Evolutionary conservation across 768 basidiomycete genomes (phyloP), one percentile per base, ranked within the genome.

Genomic region (Mycena galopus): DNA sequence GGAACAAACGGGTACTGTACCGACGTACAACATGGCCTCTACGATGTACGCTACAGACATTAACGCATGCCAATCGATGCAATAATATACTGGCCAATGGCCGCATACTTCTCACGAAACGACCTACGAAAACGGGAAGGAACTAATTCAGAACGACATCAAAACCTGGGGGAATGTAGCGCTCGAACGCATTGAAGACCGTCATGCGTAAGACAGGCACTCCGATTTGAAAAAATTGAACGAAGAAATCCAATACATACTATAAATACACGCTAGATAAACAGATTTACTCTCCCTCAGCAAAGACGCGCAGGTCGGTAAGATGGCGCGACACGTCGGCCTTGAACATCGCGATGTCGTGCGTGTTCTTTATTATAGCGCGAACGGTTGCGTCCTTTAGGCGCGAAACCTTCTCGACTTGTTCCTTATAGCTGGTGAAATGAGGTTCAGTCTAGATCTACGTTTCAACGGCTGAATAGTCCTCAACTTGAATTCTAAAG

Each of bases 331-430:
- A 93, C 16, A 94, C 90, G 69, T 92, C 92, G 65, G 92, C 89
- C 81, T 94, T 94, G 85, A 95, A 95, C 77, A 90, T 87, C 19
- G 91, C 92, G 39, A 95, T 93, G 73, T 95, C 94, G 73, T 92
- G 93, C 76, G 92, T 93, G 80, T 92, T 94, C 86, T 94, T 95
- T 69, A 93, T 88, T 71, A 96, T 94, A 21, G 92, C 92, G 0
- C 93, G 90, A 55, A 94, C 88, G 0, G 93, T 94, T 76, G 94
- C 94, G 65, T 96, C 94, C 74, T 90, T 92, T 32, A 95, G 78
- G 59, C 93, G 88, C 57, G 88, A 87, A 25, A 93, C 89, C 77
- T 92, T 93, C 71, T 93, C 93, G 16, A 93, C 82, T 77, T 95
- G 94, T 77, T 95, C 94, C 74, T 90, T 89, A 78, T 94, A 93